Evolutionary conservation across 2,329 filamentous ascomycete species (phyloP).

Genomic region (Chalaropsis ovoidea): DNA sequence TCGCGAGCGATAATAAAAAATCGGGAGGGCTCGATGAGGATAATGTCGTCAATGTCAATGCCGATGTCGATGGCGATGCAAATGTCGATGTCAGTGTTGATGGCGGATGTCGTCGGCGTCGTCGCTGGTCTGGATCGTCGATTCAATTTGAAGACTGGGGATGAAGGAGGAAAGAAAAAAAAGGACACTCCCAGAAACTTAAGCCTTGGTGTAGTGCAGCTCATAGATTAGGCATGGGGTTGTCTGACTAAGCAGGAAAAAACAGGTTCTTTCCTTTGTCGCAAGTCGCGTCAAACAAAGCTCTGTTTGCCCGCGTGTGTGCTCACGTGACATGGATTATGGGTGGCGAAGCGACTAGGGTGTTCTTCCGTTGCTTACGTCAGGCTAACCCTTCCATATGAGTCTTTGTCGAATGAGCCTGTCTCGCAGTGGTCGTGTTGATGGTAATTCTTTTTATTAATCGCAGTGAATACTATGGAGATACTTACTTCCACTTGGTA

Average conservation of each 20-base stretch:
- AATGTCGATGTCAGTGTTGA: neutral
- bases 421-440: no score
- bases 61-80: neutral
- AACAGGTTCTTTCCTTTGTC: neutral
- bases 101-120: conserved; percentile 6
- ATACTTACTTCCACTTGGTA: neutral
- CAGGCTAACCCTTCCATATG: no score
- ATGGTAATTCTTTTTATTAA: no score
- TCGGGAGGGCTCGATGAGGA: neutral
- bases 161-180: conserved; percentile 17
- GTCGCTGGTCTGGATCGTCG: conserved; percentile 5
- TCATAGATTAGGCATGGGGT: neutral
- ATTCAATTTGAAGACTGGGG: neutral
- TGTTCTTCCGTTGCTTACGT: no score
- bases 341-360: no score
- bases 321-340: neutral
- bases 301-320: neutral
- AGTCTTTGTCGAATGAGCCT: no score
- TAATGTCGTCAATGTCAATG: neutral
- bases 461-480: no score
- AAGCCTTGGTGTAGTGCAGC: neutral
- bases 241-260: neutral
- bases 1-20: conserved; percentile 1
- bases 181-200: conserved; percentile 2
- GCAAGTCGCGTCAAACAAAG: no score